Conservation (phyloP, 305 asterid genomes). For the Solanum hybrid region DNA sequence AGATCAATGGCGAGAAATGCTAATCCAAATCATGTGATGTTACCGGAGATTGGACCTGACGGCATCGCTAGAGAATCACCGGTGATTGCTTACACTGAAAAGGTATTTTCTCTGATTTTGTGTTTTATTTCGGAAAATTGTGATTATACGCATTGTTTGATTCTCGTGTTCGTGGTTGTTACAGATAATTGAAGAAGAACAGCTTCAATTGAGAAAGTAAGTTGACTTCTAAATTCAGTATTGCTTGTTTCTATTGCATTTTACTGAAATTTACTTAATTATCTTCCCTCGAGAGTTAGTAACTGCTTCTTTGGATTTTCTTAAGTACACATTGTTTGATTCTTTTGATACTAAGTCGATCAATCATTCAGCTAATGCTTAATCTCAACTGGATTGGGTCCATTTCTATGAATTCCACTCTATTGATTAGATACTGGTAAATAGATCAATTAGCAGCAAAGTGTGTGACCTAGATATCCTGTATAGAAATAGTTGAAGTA, state of each 20-base stretch:
- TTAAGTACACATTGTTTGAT: not conserved
- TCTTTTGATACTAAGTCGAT: not conserved
- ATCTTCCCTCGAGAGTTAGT: not conserved
- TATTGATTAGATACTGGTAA: not conserved
- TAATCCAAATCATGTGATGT: conserved; percentile 26
- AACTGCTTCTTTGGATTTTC: not conserved
- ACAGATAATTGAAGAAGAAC: conserved; percentile 83
- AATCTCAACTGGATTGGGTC: not conserved
- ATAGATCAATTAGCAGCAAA: not conserved
- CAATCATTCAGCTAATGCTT: not conserved
- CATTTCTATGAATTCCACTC: not conserved
- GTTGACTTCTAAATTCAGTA: conserved; percentile 13
- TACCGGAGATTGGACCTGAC: conserved; percentile 90
- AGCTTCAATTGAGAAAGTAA: conserved; percentile 83
- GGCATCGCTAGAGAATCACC: conserved; percentile 76
- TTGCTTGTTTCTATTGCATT: not conserved
- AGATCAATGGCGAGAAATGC: conserved; percentile 24
- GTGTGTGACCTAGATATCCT: not conserved
- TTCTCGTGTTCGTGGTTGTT: not conserved
- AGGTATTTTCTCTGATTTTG: conserved; percentile 28
- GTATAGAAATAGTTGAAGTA: not conserved
- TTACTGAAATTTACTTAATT: not conserved
- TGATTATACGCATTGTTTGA: not conserved
- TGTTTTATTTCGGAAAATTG: not conserved
- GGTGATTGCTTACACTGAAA: conserved; percentile 87